Evolutionary conservation across 495 filamentous ascomycete species (phyloP), one percentile per base, ranked within the genome.

Genomic region (Mycothermus thermophilus): DNA sequence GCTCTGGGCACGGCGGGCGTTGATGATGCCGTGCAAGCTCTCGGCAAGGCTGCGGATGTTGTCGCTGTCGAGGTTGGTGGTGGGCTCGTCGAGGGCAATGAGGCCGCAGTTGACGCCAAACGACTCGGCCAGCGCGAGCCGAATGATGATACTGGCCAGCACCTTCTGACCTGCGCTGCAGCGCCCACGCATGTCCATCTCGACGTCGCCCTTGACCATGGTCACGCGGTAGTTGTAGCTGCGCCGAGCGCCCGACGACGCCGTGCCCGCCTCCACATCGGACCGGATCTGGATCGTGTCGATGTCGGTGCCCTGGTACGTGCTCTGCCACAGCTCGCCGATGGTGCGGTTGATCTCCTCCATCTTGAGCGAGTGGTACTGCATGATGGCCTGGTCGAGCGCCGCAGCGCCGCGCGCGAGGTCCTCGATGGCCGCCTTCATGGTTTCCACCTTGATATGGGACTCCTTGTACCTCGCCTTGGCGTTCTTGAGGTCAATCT

Each of bases 151-250:
- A 61, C 79, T 80, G 9, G 90, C 90, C 15, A 99, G 71, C 17
- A 99, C 88, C 50, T 88, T 92, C 56, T 99, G 90, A 3, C 90
- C 90, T 9, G 90, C 90, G 52, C 81, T 88, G 67, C 90, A 99
- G 21, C 90, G 80, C 8, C 90, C 90, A 40, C 90, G 83, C 90
- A 99, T 99, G 61, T 99, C 90, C 88, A 99, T 95, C 57, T 99
- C 90, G 3, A 80, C 78, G 46, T 87, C 83, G 50, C 85, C 77
- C 63, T 99, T 99, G 44, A 94, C 77, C 92, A 99, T 99, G 62
- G 80, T 84, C 0, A 97, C 90, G 36, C 92, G 81, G 62, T 97
- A 97, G 56, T 97, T 95, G 69, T 96, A 97, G 21, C 69, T 81
- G 34, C 81, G 75, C 47, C 84, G 6, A 6, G 22, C 90, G 37